Evolutionary conservation across 495 filamentous ascomycete species (phyloP).

Genomic region (Penicillium nucicola): DNA sequence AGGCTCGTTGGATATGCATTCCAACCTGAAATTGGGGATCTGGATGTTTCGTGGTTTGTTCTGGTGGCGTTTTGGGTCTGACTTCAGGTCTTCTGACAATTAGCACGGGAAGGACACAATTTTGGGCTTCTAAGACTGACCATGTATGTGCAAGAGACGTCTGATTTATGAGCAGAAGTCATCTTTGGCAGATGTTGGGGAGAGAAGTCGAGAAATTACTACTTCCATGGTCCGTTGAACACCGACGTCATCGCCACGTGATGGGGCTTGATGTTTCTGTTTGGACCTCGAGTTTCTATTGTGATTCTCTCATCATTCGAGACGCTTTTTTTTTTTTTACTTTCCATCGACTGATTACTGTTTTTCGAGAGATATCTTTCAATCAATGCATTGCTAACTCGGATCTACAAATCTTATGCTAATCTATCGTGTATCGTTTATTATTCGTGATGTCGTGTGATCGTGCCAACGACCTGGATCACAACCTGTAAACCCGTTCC

Average conservation of each 20-base stretch:
- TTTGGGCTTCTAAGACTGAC: background rate
- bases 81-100: background rate
- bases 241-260: conserved; percentile 20
- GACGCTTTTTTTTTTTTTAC: too few relatives aligned
- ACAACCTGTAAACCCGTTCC: background rate
- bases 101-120: background rate
- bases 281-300: too few relatives aligned
- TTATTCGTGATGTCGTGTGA: conserved; percentile 22
- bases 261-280: conserved; percentile 4
- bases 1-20: background rate
- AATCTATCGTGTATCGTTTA: conserved; percentile 37
- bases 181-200: background rate
- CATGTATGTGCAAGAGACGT: background rate
- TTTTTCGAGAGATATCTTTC: background rate
- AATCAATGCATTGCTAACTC: background rate
- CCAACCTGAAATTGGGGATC: background rate
- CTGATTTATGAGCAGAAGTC: background rate
- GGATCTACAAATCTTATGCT: conserved; percentile 20
- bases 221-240: background rate
- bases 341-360: background rate
- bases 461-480: background rate
- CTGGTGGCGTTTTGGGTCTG: conserved; percentile 1
- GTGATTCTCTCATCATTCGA: too few relatives aligned
- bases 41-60: background rate
- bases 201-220: background rate